These are phyloP conservation scores for Scutellaria galericulata DNA, from an alignment of 257 asterid species.

Conservation along the genomic window DNA sequence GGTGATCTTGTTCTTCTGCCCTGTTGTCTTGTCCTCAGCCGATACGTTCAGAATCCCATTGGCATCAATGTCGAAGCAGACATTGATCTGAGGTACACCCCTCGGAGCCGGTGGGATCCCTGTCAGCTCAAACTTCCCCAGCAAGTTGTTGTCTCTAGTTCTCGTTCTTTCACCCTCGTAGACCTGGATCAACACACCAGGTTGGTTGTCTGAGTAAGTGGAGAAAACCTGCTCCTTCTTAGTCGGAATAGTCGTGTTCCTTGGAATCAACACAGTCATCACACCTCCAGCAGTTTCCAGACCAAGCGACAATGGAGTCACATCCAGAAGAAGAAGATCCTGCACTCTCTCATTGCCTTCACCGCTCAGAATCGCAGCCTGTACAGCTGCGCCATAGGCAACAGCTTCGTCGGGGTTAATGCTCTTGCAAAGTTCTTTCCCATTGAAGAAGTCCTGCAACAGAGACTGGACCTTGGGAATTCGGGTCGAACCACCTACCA, in stretches of 20 bases:
- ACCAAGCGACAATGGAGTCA: slow-evolving; percentile 38
- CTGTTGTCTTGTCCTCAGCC: slow-evolving; percentile 32
- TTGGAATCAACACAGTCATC: slow-evolving; percentile 35
- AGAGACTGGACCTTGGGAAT: slow-evolving; percentile 39
- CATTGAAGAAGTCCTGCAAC: slow-evolving; percentile 37
- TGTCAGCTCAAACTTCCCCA: slow-evolving; percentile 7
- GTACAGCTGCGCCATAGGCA: slow-evolving; percentile 39
- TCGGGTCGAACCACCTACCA: slow-evolving; percentile 39
- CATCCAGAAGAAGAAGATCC: slow-evolving; percentile 40
- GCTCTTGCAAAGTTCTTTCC: slow-evolving; percentile 37
- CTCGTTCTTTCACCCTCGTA: slow-evolving; percentile 34
- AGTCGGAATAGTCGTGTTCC: slow-evolving; percentile 33
- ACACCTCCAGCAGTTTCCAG: slow-evolving; percentile 32
- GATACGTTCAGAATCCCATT: slow-evolving; percentile 31
- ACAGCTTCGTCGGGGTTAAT: slow-evolving; percentile 41
- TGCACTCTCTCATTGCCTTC: slow-evolving; percentile 39
- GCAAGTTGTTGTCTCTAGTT: slow-evolving; percentile 25
- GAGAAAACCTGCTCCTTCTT: slow-evolving; percentile 28
- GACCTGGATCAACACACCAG: slow-evolving; percentile 7
- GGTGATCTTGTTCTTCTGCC: slow-evolving; percentile 37
- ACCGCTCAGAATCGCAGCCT: slow-evolving; percentile 38
- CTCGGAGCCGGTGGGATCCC: slow-evolving; percentile 32
- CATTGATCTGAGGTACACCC: slow-evolving; percentile 1
- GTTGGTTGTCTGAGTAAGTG: slow-evolving; percentile 17
- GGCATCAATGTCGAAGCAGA: slow-evolving; percentile 24